A percentile compares a stretch with the other conserved stretches of the same genome.
These are phyloP conservation scores for Plasmodium knowlesi DNA, from an alignment of 169 alveolate species.

Conservation along the genomic window DNA sequence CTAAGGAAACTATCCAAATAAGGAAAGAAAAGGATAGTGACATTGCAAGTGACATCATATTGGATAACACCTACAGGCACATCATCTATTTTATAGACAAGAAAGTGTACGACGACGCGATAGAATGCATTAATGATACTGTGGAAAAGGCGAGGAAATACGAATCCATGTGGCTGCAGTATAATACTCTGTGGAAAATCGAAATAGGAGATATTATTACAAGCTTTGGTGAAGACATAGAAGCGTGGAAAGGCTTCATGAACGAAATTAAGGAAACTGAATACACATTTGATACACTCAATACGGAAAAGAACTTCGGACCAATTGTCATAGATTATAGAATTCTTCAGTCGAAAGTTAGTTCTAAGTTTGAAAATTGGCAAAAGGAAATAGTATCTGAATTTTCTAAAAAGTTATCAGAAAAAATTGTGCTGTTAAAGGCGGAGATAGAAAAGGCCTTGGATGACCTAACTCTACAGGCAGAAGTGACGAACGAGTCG, in stretches of 20 bases:
- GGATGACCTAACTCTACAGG: slow-evolving; percentile 78
- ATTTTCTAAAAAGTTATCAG: slow-evolving; percentile 92
- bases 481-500: slow-evolving; percentile 60
- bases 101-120: slow-evolving; percentile 77
- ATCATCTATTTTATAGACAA: slow-evolving; percentile 82
- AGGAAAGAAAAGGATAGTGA: slow-evolving; percentile 25
- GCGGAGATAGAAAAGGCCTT: slow-evolving; percentile 74
- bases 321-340: slow-evolving; percentile 94
- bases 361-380: slow-evolving; percentile 95
- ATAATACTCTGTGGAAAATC: slow-evolving; percentile 96
- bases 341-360: slow-evolving; percentile 85
- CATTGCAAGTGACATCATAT: slow-evolving; percentile 50
- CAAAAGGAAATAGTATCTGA: slow-evolving; percentile 94
- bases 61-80: slow-evolving; percentile 74
- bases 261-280: slow-evolving; percentile 93
- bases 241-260: slow-evolving; percentile 95
- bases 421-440: slow-evolving; percentile 73
- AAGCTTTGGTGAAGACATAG: slow-evolving; percentile 92
- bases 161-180: slow-evolving; percentile 95
- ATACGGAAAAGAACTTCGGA: slow-evolving; percentile 93
- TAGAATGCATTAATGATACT: slow-evolving; percentile 69
- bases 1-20: slow-evolving; percentile 73
- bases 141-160: slow-evolving; percentile 87
- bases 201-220: slow-evolving; percentile 90
- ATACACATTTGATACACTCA: slow-evolving; percentile 93